Evolutionary conservation across 2,329 filamentous ascomycete species (phyloP).

Genomic region (Fusarium miscanthi): DNA sequence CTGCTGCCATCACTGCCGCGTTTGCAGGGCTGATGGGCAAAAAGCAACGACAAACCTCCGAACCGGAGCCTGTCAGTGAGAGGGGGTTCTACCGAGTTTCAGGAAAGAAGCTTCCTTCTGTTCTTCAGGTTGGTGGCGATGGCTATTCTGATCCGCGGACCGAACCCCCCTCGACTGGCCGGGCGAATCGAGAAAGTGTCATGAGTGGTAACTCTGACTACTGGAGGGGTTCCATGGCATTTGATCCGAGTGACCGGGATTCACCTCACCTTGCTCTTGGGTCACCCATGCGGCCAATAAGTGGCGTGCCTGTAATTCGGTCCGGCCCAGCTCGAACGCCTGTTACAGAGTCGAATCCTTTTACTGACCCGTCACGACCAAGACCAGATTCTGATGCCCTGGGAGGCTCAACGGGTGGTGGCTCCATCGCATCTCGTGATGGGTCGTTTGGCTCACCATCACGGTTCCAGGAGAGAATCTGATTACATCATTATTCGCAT

Average conservation of each 20-base stretch:
- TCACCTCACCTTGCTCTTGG: conserved; percentile 63
- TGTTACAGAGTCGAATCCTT: conserved; percentile 65
- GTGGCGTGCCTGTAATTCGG: conserved; percentile 69
- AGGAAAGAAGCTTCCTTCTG: conserved; percentile 72
- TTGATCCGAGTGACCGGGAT: conserved; percentile 50
- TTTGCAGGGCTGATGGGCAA: conserved; percentile 60
- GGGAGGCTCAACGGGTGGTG: conserved; percentile 37
- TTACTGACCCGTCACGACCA: conserved; percentile 51
- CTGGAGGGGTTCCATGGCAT: conserved; percentile 64
- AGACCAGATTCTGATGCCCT: conserved; percentile 43
- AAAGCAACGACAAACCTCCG: conserved; percentile 43
- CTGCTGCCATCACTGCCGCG: conserved; percentile 58
- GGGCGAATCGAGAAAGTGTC: conserved; percentile 49
- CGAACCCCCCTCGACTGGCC: conserved; percentile 29
- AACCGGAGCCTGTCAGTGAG: conserved; percentile 57
- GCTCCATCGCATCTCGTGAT: conserved; percentile 35
- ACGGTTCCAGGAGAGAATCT: conserved; percentile 47
- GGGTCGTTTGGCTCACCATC: conserved; percentile 44
- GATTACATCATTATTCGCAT: conserved; percentile 1
- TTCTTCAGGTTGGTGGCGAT: conserved; percentile 70
- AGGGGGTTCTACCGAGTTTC: conserved; percentile 73
- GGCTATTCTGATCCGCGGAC: conserved; percentile 64
- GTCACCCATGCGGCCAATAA: conserved; percentile 68
- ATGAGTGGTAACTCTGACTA: conserved; percentile 64
- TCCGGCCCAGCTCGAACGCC: conserved; percentile 74